A percentile compares a stretch with the other conserved stretches of the same genome.
Evolutionary conservation across 805 yeast genomes (phyloP).

Genomic region (Saturnispora mendoncae): DNA sequence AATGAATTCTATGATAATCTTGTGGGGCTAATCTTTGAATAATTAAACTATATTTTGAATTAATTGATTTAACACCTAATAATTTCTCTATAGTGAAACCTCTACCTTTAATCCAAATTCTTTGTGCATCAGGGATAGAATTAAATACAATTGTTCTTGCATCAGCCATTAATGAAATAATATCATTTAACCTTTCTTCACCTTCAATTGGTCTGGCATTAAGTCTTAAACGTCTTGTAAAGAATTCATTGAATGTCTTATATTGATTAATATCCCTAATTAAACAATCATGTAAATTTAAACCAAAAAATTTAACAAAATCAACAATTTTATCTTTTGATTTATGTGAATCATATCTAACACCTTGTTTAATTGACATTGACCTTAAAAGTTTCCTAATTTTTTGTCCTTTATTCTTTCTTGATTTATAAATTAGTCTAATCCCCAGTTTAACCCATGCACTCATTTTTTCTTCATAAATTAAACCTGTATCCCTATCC

Average conservation of each 20-base stretch:
- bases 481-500: conserved; percentile 79
- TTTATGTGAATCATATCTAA: conserved; percentile 62
- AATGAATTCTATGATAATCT: conserved; percentile 90
- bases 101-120: conserved; percentile 84
- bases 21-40: conserved; percentile 92
- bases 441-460: conserved; percentile 84
- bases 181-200: conserved; percentile 31
- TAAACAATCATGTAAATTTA: conserved; percentile 58
- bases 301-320: conserved; percentile 74
- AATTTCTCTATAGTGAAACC: conserved; percentile 61
- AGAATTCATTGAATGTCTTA: conserved; percentile 79
- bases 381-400: conserved; percentile 53
- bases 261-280: conserved; percentile 40
- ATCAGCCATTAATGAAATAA: conserved; percentile 77
- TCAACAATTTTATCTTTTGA: conserved; percentile 64
- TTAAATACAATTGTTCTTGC: conserved; percentile 70
- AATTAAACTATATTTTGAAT: conserved; percentile 44
- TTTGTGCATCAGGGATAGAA: conserved; percentile 50
- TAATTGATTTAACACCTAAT: conserved; percentile 11
- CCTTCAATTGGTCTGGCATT: conserved; percentile 67
- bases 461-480: conserved; percentile 90
- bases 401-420: conserved; percentile 38
- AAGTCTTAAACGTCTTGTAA: conserved; percentile 67
- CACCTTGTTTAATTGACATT: conserved; percentile 73
- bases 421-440: conserved; percentile 69